Percentiles rank a stretch among this genome's conserved stretches.
Conservation (phyloP, 106 monocot species). For the Agapanthus africanus region DNA sequence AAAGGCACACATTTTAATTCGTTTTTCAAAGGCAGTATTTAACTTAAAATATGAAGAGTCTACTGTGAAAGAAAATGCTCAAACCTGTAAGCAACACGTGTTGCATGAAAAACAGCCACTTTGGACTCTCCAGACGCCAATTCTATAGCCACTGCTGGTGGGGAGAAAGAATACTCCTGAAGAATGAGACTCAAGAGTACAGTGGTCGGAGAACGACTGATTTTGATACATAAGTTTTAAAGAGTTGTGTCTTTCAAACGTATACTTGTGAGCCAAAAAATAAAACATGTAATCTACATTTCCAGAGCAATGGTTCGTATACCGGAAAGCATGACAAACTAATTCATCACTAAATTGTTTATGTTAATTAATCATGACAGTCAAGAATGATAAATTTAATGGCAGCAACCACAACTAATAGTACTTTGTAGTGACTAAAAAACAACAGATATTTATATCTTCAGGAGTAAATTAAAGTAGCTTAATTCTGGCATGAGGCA, state of each 20-base stretch:
- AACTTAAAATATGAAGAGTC: background rate
- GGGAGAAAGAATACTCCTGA: slow-evolving; percentile 90
- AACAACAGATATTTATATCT: background rate
- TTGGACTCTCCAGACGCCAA: slow-evolving; percentile 88
- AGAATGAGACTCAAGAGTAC: slow-evolving; percentile 6
- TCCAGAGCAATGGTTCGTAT: background rate
- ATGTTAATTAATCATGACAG: background rate
- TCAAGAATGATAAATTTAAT: background rate
- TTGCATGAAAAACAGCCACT: slow-evolving; percentile 60
- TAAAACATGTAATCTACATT: background rate
- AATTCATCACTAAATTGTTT: background rate
- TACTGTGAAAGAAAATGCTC: background rate
- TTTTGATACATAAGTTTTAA: background rate
- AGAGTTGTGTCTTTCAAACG: background rate
- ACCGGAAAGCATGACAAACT: background rate
- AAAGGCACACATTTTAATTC: background rate
- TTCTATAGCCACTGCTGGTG: slow-evolving; percentile 67
- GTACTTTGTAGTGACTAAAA: background rate
- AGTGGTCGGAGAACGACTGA: background rate
- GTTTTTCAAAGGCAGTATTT: background rate
- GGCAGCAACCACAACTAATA: background rate
- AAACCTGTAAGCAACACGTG: slow-evolving; percentile 98
- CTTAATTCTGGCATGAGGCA: no score
- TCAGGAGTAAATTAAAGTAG: no score
- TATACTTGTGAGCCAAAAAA: background rate